Evolutionary conservation across 257 asterid species (phyloP), one percentile per base, ranked within the genome.

Genomic region (Avicennia marina): DNA sequence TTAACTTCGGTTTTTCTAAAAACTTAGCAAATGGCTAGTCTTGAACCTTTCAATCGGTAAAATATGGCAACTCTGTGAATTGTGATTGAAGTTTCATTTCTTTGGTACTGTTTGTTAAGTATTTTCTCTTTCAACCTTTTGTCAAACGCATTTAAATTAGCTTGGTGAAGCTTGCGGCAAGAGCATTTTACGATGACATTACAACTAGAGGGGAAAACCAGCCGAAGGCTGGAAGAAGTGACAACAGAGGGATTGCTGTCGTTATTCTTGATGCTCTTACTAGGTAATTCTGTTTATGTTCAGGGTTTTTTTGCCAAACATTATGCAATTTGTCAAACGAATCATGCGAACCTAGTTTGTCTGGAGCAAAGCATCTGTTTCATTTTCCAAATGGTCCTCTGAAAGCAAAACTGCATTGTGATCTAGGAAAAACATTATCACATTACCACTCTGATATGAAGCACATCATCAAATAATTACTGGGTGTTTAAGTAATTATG

Each of bases 191-290:
- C 48, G 97, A 84, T 61, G 97, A 93, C 70, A 75, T 84, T 54
- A 69, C 98, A 0, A 77, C 95, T 6, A 93, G 86, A 74, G 94
- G 90, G 8, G 99, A 93, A 62, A 93, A 77, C 71, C 96, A 84
- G 72, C 74, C 76, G n/a, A 89, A 89, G 86, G 67, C 76, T 43
- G 95, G 96, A 21, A 81, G 97, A 61, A 89, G 96, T 50, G 99
- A 93, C 62, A 86, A 89, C 56, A 71, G 95, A 48, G 98, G 98
- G 53, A 83, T 89, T 62, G 95, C 94, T 4, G 99, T 93, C 20
- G 97, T 93, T 47, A 75, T 93, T 72, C 89, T 89, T 59, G 99
- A 93, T 71, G 97, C 97, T 32, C 95, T 93, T 52, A 93, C 99
- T 31, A 81, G 95, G 98, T 86, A 75, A 31, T 49, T 34, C 19